Evolutionary conservation across 2,329 filamentous ascomycete species (phyloP).

Genomic region (Nemania serpens): DNA sequence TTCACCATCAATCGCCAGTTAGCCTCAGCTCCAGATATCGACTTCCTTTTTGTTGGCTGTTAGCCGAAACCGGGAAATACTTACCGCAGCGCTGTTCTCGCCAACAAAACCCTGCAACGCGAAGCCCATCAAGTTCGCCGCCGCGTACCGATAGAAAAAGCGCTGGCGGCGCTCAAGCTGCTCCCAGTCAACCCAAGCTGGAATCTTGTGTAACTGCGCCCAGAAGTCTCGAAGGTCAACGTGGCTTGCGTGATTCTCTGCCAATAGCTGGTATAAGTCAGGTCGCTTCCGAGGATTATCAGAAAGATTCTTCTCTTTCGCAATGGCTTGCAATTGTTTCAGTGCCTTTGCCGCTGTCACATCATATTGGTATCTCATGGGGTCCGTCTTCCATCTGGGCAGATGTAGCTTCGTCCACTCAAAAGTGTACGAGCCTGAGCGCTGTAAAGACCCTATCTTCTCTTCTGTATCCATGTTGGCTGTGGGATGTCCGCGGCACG

Average conservation of each 20-base stretch:
- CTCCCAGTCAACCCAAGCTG: constrained; percentile 70
- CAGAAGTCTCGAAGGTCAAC: constrained; percentile 49
- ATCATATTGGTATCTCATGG: constrained; percentile 23
- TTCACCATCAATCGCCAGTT: not conserved
- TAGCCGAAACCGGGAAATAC: not conserved
- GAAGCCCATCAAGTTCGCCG: constrained; percentile 60
- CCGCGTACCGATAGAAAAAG: constrained; percentile 67
- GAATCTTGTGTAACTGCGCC: constrained; percentile 62
- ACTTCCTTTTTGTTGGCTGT: not conserved
- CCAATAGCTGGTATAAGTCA: constrained; percentile 21
- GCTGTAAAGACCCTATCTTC: constrained; percentile 10
- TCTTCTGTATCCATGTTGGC: constrained; percentile 11
- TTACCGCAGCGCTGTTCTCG: constrained; percentile 50
- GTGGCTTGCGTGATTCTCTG: constrained; percentile 10
- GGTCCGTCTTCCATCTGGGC: constrained; percentile 22
- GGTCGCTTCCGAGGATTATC: constrained; percentile 23
- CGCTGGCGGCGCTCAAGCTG: constrained; percentile 68
- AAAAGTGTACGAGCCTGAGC: constrained; percentile 14
- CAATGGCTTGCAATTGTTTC: constrained; percentile 9
- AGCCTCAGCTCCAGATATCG: not conserved
- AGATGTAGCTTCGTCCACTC: constrained; percentile 22
- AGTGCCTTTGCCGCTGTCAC: constrained; percentile 10
- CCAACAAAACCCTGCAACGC: constrained; percentile 46
- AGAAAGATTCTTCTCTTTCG: constrained; percentile 16
- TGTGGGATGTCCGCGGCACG: not conserved